phyloP scores from a whole-genome alignment of 345 rosid genomes.

The Eutrema yunnanense region DNA sequence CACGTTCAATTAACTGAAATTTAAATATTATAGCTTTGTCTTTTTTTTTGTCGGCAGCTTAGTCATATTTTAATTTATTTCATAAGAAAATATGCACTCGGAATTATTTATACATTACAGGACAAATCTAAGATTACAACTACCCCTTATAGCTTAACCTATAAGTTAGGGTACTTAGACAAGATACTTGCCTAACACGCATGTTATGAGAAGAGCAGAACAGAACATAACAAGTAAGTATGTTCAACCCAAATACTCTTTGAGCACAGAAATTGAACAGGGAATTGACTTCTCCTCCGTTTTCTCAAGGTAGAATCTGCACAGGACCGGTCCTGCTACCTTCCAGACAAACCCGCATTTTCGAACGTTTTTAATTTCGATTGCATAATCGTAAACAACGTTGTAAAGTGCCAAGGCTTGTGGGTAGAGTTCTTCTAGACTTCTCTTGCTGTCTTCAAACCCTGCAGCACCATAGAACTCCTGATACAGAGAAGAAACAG shows the following conservation, averaged over 20 bases:
- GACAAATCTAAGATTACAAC: neutral
- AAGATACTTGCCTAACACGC: neutral
- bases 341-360: conserved; percentile 56
- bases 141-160: neutral
- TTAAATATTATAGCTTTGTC: neutral
- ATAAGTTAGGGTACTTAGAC: conserved; percentile 7
- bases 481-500: conserved; percentile 25
- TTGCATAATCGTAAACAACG: conserved; percentile 38
- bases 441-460: conserved; percentile 38
- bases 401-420: conserved; percentile 57
- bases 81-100: conserved; percentile 2
- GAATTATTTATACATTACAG: neutral
- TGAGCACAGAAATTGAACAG: conserved; percentile 37
- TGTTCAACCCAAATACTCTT: conserved; percentile 32
- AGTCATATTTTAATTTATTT: neutral
- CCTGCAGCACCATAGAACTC: conserved; percentile 45
- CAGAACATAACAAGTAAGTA: neutral
- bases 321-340: conserved; percentile 61
- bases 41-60: neutral
- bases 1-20: conserved; percentile 8
- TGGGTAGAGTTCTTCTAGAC: conserved; percentile 31
- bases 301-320: conserved; percentile 22
- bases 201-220: neutral
- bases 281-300: conserved; percentile 15
- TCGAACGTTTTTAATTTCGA: neutral